Evolutionary conservation across 208 protist species (phyloP), one percentile per base, ranked within the genome.

Genomic region (Trypanosoma cruzi): DNA sequence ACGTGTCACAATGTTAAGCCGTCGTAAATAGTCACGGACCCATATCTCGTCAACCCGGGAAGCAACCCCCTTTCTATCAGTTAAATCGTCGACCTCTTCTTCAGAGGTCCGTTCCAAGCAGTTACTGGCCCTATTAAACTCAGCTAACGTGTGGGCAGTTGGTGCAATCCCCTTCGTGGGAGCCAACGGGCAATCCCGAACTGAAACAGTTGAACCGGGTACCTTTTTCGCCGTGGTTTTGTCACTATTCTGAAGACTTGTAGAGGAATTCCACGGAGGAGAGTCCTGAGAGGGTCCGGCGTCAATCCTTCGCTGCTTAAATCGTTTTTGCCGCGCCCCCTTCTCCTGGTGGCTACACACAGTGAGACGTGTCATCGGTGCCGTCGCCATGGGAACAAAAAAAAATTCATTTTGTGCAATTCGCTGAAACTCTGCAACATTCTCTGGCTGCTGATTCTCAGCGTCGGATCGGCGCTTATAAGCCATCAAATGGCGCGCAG

Each of bases 21-120:
- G 79, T 22, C 86, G 70, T 26, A 94, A 77, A 63, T 82, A 88
- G 65, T 94, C 88, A 20, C 88, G 82, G 52, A 91, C 78, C 52
- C 77, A 70, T 4, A 65, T 57, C 31, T 84, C 69, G 62, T 56
- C 69, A 55, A 16, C 16, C 22, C 6, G 22, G 22, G 28, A 55
- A 20, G 37, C 66, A 60, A 28, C 5, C 7, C 8, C 16, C 13
- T 56, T 31, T 4, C 16, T 55, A 29, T 63, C 52, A 18, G 20
- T 16, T 24, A 7, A 29, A 56, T 14, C 31, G 50, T 60, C 28
- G 4, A 32, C 28, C 36, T 5, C 34, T n/a, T 61, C 37, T 5
- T 57, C 29, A 57, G 29, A 36, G 11, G 13, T 20, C 29, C 20
- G 16, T 57, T 57, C 1, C 26, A n/a, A 20, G 2, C 28, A 20